Conservation (phyloP, 495 filamentous ascomycete species). For the Annulohypoxylon maeteangense region DNA sequence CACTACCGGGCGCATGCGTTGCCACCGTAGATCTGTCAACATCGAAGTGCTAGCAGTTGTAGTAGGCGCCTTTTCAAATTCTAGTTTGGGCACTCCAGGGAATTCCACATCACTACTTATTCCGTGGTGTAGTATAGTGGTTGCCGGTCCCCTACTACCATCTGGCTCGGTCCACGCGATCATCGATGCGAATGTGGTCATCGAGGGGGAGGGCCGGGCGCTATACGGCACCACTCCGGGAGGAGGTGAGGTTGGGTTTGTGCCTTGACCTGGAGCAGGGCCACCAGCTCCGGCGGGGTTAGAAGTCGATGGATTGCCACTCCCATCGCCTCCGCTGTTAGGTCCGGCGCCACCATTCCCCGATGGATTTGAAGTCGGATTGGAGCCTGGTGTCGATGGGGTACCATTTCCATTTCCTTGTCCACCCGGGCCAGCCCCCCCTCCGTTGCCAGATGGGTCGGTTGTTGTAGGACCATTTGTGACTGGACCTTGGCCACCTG, state of each 20-base stretch:
- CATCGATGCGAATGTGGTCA: conserved; percentile 42
- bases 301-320: background rate
- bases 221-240: conserved; percentile 42
- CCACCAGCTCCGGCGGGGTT: conserved; percentile 2
- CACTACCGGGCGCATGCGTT: conserved; percentile 39
- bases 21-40: conserved; percentile 36
- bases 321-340: conserved; percentile 12
- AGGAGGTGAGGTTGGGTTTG: conserved; percentile 27
- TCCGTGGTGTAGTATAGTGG: conserved; percentile 25
- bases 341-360: conserved; percentile 6
- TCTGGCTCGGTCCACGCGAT: conserved; percentile 40
- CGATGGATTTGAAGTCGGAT: conserved; percentile 13
- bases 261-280: conserved; percentile 8
- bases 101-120: background rate
- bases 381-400: conserved; percentile 7
- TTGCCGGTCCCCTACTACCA: conserved; percentile 22
- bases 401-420: conserved; percentile 16
- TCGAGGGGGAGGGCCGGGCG: conserved; percentile 21
- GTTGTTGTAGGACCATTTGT: conserved; percentile 13
- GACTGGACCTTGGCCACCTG: conserved; percentile 13
- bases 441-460: conserved; percentile 5
- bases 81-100: background rate
- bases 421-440: background rate
- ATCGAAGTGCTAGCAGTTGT: conserved; percentile 23
- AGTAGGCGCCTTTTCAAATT: conserved; percentile 24